Evolutionary conservation across 768 basidiomycete species (phyloP), one percentile per base, ranked within the genome.

Genomic region (Mycena polygramma): DNA sequence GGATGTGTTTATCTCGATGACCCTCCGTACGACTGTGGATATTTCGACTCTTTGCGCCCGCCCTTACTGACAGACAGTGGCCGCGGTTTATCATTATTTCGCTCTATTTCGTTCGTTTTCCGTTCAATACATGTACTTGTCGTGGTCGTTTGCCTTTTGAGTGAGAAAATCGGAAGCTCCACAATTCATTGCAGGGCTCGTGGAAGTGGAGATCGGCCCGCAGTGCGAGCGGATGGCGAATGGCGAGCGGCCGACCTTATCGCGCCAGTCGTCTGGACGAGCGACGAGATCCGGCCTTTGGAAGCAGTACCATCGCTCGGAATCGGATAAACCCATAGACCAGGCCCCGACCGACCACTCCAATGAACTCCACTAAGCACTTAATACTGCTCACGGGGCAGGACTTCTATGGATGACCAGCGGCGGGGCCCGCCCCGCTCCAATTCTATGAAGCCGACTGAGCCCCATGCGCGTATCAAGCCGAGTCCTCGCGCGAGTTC

Each of bases 241-340:
- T 62, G 22, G 60, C 49, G 52, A 52, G 48, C 24, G 35, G 14
- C 2, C 60, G 14, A 4, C 54, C 24, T 37, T 66, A 66, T 66
- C 39, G 64, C 64, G 64, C 64, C 64, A 58, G 30, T 51, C 20
- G 30, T 39, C 39, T 24, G 55, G 55, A n/a, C n/a, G n/a, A 22
- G 36, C 36, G 22, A 13, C 26, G 22, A 58, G 65, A 66, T 66
- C 65, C 65, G 65, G 52, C 35, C 51, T 15, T 20, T 7, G 36
- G 15, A n/a, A 37, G 49, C 51, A 43, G 1, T 45, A 39, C 14
- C 30, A 30, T 30, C 30, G 30, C 30, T 30, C 30, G 30, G n/a
- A 17, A 4, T 35, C 63, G 63, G 63, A 14, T 45, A 55, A 64
- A 64, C 22, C 63, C 43, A 64, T 41, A 64, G 8, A 55, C 39